Conservation (phyloP, 345 rosid species). For the Lepidium aucheri region DNA sequence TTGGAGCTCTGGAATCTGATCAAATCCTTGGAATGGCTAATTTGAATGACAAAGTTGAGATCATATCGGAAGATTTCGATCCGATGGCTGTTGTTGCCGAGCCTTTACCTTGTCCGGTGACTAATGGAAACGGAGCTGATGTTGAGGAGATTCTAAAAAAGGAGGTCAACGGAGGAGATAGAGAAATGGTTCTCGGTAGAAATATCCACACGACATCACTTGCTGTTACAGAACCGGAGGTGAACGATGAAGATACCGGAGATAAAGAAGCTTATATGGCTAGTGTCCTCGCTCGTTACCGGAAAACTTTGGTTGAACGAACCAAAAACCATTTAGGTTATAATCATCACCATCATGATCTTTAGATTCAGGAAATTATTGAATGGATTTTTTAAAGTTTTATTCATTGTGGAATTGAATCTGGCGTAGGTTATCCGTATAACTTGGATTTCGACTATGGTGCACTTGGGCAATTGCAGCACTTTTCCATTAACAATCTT, state of each 20-base stretch:
- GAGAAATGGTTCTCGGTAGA: slow-evolving; percentile 76
- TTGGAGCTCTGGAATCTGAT: slow-evolving; percentile 26
- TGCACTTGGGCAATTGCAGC: slow-evolving; percentile 86
- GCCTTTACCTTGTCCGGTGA: slow-evolving; percentile 38
- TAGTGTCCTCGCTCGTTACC: slow-evolving; percentile 76
- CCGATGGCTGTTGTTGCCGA: slow-evolving; percentile 36
- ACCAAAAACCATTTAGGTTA: slow-evolving; percentile 81
- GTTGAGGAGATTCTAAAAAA: not conserved
- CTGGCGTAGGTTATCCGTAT: slow-evolving; percentile 81
- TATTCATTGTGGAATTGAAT: not conserved
- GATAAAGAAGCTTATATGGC: slow-evolving; percentile 97
- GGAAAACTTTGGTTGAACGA: slow-evolving; percentile 66
- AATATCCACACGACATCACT: slow-evolving; percentile 78
- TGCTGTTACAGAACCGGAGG: slow-evolving; percentile 84
- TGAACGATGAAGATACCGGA: slow-evolving; percentile 78
- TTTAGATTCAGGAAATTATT: not conserved
- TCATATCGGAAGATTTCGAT: slow-evolving; percentile 36
- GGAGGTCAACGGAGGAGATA: slow-evolving; percentile 5
- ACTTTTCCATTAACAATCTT: slow-evolving; percentile 91
- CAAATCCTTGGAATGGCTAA: not conserved
- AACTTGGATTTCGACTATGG: slow-evolving; percentile 97
- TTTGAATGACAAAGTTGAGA: slow-evolving; percentile 14
- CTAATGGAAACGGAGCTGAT: slow-evolving; percentile 2
- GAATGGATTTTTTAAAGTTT: not conserved
- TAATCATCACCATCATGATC: not conserved